Base-by-base conservation (phyloP, 164 flowering plant genomes). In the Stephania yunnanensis region DNA sequence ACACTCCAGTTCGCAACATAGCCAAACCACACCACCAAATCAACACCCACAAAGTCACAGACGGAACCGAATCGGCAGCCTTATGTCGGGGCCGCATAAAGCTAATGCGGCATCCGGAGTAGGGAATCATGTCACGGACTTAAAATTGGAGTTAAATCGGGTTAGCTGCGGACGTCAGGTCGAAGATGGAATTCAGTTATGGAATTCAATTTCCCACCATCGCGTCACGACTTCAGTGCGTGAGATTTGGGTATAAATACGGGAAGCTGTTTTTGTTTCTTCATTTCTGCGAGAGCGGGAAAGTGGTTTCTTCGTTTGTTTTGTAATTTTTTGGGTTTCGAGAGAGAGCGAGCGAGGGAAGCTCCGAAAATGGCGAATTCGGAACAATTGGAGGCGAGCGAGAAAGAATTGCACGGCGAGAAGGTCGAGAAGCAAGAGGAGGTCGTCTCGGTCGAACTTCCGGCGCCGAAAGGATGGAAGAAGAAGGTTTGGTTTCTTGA, bases 381-480 rank as follows among this genome's bases (percentile, higher is more conserved):
- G 70, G 61, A 68, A 44, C 74, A 70, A 64, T 71, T 75, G 17
- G 42, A 63, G 45, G 11, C 25, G 6, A 15, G 10, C 10, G 74
- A 70, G 71, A 74, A 74, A 70, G 74, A 73, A 46, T 70, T 6
- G 46, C 72, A 71, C 10, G 42, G 42, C 42, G 4, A 36, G 42
- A 36, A 36, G 42, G 42, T 4, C 42, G 73, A 72, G 20, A 55
- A 50, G 31, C 44, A 22, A 50, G 77, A 73, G 58, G 84, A 80
- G 42, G 71, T 66, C 44, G 83, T 78, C 76, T 68, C 82, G 17
- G 76, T 85, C 61, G 85, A 83, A 29, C 83, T 85, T 22, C 84
- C 87, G 13, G 87, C 87, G 30, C 87, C 87, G 15, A 19, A 75
- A 17, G 87, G 87, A 25, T 85, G 87, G 87, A 79, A 31, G 55